phyloP scores from a whole-genome alignment of 768 basidiomycete genomes.

The Agrocybe pediades region DNA sequence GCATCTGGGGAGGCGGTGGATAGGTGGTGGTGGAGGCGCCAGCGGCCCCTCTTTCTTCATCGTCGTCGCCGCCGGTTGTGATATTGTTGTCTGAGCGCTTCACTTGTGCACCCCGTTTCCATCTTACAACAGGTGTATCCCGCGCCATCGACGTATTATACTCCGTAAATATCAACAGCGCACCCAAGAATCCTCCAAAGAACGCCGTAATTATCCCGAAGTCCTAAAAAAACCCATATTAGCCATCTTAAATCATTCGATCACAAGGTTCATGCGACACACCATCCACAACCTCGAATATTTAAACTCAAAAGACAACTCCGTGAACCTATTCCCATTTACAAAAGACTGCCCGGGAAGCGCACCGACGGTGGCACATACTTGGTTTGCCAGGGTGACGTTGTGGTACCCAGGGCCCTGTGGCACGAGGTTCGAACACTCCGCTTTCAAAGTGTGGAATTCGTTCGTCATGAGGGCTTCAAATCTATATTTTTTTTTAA shows the following conservation, averaged over 20 bases:
- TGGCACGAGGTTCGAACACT: conserved; percentile 60
- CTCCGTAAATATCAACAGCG: conserved; percentile 64
- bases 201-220: conserved; percentile 74
- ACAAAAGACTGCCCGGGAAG: conserved; percentile 57
- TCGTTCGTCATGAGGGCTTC: conserved; percentile 81
- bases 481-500: conserved; percentile 37
- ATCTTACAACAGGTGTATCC: conserved; percentile 51
- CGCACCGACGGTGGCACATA: conserved; percentile 71
- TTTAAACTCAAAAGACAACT: conserved; percentile 46
- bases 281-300: conserved; percentile 44
- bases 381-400: conserved; percentile 62
- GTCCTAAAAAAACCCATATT: conserved; percentile 40
- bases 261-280: conserved; percentile 12
- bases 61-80: conserved; percentile 19
- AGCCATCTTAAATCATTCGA: not conserved
- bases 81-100: not conserved
- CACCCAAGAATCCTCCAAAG: conserved; percentile 43
- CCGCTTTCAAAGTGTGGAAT: conserved; percentile 69
- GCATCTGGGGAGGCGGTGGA: no score
- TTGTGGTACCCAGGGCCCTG: conserved; percentile 63
- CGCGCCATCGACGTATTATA: conserved; percentile 40
- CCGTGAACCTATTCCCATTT: conserved; percentile 55
- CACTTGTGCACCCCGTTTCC: conserved; percentile 53
- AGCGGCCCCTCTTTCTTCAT: conserved; percentile 22
- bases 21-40: no score